Evolutionary conservation across 257 asterid genomes (phyloP).

Genomic region (Solanum neorickii): DNA sequence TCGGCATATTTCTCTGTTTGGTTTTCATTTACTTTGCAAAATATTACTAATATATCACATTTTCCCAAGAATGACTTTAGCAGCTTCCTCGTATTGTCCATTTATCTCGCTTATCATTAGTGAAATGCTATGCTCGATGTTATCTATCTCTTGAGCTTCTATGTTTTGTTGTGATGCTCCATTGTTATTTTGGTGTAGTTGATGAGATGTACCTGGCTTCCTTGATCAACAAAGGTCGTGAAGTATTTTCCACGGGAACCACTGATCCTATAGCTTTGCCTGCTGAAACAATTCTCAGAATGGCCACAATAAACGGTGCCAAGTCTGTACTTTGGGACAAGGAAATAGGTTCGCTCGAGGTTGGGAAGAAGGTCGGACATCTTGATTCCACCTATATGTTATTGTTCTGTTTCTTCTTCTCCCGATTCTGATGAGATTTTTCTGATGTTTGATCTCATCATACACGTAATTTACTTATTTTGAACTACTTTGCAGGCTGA

Average conservation of each 20-base stretch:
- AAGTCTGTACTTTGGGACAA: constrained; percentile 64
- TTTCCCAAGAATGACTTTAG: not conserved
- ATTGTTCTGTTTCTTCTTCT: too few species aligned
- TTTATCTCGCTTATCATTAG: not conserved
- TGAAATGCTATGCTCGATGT: not conserved
- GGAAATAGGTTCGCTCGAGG: constrained; percentile 73
- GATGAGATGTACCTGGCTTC: constrained; percentile 92
- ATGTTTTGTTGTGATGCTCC: not conserved
- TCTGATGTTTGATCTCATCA: not conserved
- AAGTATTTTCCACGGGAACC: constrained; percentile 41
- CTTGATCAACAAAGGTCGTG: constrained; percentile 72
- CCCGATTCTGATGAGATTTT: not conserved
- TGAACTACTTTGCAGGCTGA: constrained; percentile 46
- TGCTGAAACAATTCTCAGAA: constrained; percentile 63
- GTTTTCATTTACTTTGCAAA: not conserved
- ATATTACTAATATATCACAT: not conserved
- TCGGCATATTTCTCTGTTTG: not conserved
- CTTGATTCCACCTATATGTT: not conserved
- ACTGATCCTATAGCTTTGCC: constrained; percentile 68
- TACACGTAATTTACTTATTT: not conserved
- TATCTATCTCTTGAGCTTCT: not conserved
- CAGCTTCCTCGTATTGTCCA: not conserved
- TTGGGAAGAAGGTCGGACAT: constrained; percentile 55
- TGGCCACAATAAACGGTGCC: constrained; percentile 72
- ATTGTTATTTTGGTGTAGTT: constrained; percentile 19